These are phyloP conservation scores for Iris macrosiphon DNA, from an alignment of 106 monocot genomes.

Conservation along the genomic window DNA sequence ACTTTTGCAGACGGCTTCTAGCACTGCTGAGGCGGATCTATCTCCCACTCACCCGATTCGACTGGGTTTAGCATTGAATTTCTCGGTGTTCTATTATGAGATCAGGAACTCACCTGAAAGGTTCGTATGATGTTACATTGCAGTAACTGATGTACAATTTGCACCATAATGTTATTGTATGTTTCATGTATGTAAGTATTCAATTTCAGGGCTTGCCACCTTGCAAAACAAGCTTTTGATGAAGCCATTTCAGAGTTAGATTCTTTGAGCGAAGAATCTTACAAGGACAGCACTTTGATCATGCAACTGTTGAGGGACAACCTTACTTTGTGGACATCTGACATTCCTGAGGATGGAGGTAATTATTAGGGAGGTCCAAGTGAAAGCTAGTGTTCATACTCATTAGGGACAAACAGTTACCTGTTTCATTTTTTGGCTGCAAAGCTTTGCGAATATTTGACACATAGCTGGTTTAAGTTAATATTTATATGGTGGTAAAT, in stretches of 20 bases:
- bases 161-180: neutral
- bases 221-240: constrained; percentile 46
- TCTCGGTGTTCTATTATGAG: constrained; percentile 42
- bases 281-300: constrained; percentile 44
- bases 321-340: constrained; percentile 38
- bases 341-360: constrained; percentile 39
- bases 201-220: constrained; percentile 38
- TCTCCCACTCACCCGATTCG: constrained; percentile 40
- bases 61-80: constrained; percentile 39
- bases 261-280: constrained; percentile 40
- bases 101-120: constrained; percentile 45
- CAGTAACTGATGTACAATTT: neutral
- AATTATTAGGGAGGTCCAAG: no score
- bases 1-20: constrained; percentile 25
- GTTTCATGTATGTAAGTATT: neutral
- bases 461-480: no score
- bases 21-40: constrained; percentile 24
- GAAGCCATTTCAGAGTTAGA: constrained; percentile 38
- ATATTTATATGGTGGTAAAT: no score
- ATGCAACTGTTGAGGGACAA: constrained; percentile 52
- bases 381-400: no score
- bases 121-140: neutral
- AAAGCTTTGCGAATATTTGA: no score
- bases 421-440: no score
- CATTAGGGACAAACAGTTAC: no score